Conservation (phyloP, 2,329 filamentous ascomycete genomes). For the Trichoderma sp. region DNA sequence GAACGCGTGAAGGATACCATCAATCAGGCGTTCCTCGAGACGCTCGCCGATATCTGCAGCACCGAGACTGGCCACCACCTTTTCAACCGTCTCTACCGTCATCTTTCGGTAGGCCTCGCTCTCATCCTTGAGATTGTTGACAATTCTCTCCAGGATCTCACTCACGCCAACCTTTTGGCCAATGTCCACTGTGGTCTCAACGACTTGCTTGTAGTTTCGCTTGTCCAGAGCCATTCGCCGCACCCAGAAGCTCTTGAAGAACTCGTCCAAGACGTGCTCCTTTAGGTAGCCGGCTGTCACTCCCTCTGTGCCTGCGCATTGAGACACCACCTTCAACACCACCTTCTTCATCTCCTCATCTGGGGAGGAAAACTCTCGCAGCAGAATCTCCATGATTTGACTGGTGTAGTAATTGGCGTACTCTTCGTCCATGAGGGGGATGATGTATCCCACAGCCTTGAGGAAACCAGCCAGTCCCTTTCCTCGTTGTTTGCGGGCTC, state of each 20-base stretch:
- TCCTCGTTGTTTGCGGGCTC: conserved; percentile 91
- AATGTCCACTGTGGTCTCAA: conserved; percentile 96
- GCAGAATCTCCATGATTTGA: conserved; percentile 97
- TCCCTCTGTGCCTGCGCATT: conserved; percentile 91
- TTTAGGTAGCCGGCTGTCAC: conserved; percentile 95
- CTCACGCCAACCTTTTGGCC: conserved; percentile 97
- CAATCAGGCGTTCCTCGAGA: conserved; percentile 89
- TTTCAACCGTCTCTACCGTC: conserved; percentile 98
- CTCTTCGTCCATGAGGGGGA: conserved; percentile 98
- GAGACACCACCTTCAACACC: conserved; percentile 93
- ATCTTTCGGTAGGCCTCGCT: conserved; percentile 98
- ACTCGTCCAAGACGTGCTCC: conserved; percentile 90
- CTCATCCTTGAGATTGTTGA: conserved; percentile 96
- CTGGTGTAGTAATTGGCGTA: conserved; percentile 99
- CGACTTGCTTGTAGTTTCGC: conserved; percentile 95
- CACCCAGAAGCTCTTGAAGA: conserved; percentile 99
- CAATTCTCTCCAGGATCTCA: conserved; percentile 91
- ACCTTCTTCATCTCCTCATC: conserved; percentile 99
- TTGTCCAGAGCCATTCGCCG: conserved; percentile 95
- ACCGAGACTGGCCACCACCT: conserved; percentile 88
- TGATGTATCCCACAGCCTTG: conserved; percentile 97
- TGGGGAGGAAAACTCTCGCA: conserved; percentile 93
- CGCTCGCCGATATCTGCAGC: conserved; percentile 92
- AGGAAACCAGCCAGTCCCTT: conserved; percentile 95
- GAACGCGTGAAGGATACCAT: conserved; percentile 94